Base-by-base conservation (phyloP, 257 asterid species). In the Agastache rugosa region DNA sequence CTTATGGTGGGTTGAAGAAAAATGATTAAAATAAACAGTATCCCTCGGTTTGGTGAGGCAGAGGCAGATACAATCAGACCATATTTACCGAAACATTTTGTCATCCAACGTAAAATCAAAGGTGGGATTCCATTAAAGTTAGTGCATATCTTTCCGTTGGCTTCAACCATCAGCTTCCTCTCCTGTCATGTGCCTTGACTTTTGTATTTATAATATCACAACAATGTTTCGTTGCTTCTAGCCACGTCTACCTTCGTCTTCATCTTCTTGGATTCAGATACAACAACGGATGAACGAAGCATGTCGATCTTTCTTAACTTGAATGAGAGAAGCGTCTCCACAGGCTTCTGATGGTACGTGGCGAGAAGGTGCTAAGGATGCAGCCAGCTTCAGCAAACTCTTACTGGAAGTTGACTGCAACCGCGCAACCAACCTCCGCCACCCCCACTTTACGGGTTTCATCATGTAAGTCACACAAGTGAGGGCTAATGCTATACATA, bases 401-500 rank as follows among this genome's bases (percentile, higher is more conserved):
- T 59, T 29, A 29, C 12, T 2, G 41, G 19, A 2, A 54, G 61
- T 16, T 51, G 25, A 25, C 35, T 17, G 74, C 69, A 62, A 19
- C 54, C 53, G 58, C 58, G 25, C 17, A 23, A 12, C 58, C 55
- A 68, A 62, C 69, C 76, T 69, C 70, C 37, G 45, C 67, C 47
- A 29, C 45, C 72, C 78, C 71, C 59, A 22, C 55, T 73, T 56
- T 51, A 65, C 71, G 48, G 61, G 70, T 35, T 71, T 44, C 19
- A 53, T 73, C 78, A 20, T 19, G 67, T 16, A 63, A 29, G 71
- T 55, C 51, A 67, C 48, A 75, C 8, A 74, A 67, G 71, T 69
- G 67, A 16, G 75, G 54, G 55, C 45, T 64, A 78, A 68, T 74
- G 75, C 79, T 76, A 79, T 80, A 82, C 85, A 76, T 55, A 54